phyloP scores from a whole-genome alignment of 192 early-diverging fungal species.

The Backusella sp. region DNA sequence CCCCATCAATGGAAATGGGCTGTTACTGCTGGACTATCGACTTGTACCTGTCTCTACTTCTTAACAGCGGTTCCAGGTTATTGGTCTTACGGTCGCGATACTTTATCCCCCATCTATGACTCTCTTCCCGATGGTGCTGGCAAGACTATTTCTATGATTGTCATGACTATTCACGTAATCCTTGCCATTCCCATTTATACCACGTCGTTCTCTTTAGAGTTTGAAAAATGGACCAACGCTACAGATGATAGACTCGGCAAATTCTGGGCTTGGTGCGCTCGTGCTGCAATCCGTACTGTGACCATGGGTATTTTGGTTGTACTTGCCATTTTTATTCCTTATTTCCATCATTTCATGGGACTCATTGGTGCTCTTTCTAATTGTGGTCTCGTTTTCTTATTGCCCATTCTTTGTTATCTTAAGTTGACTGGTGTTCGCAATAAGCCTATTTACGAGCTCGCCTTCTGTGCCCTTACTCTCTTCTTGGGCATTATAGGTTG shows the following conservation, averaged over 20 bases:
- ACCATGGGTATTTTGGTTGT: slow-evolving; percentile 55
- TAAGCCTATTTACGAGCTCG: slow-evolving; percentile 43
- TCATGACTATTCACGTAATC: slow-evolving; percentile 82
- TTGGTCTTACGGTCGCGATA: slow-evolving; percentile 62
- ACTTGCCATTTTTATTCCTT: slow-evolving; percentile 70
- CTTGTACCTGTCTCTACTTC: slow-evolving; percentile 71
- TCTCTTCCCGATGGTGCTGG: slow-evolving; percentile 66
- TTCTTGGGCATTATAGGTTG: slow-evolving; percentile 60
- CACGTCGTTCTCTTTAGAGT: slow-evolving; percentile 72
- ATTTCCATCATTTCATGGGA: slow-evolving; percentile 77
- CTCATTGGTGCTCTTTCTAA: slow-evolving; percentile 78
- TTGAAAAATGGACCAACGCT: slow-evolving; percentile 64
- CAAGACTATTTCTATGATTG: slow-evolving; percentile 59
- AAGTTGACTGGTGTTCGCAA: slow-evolving; percentile 60
- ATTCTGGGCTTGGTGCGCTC: slow-evolving; percentile 52
- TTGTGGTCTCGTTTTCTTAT: slow-evolving; percentile 78
- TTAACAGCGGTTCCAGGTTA: slow-evolving; percentile 73
- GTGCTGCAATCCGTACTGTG: slow-evolving; percentile 51
- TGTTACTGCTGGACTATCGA: slow-evolving; percentile 56
- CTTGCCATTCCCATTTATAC: slow-evolving; percentile 77
- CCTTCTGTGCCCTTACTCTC: slow-evolving; percentile 54
- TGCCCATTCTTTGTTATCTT: slow-evolving; percentile 80
- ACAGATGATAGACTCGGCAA: slow-evolving; percentile 53
- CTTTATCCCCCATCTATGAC: slow-evolving; percentile 68
- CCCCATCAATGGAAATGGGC: slow-evolving; percentile 71